Base-by-base conservation (phyloP, 2,329 filamentous ascomycete genomes). In the Penicillium palitans region DNA sequence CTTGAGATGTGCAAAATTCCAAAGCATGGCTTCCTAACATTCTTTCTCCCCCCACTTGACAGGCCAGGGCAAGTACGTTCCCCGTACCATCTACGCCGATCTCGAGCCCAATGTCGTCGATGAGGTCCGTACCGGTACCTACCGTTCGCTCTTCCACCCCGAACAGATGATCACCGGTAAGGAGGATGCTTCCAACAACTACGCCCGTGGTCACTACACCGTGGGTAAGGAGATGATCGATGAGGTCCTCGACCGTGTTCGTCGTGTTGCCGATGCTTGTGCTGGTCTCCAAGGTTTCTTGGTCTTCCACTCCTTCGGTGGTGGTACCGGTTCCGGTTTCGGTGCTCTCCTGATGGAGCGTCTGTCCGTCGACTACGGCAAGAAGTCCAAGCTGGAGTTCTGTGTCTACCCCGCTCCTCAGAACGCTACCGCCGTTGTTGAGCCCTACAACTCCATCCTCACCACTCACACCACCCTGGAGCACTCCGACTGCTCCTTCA, bases 361-460 rank as follows among this genome's bases (percentile, higher is more conserved):
- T 77, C 88, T 99, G 63, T 98, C 95, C 37, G 91, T 97, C 74
- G 95, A 99, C 82, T 99, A 97, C 77, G 93, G 95, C 84, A 99
- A 99, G 89, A 99, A 99, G 89, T 96, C 90, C 87, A 99, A 99
- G 89, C 87, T 99, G 66, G 95, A 99, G 82, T 99, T 99, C 86
- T 96, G 92, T 74, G 93, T 99, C 75, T 99, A 99, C 84, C 95
- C 95, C 74, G 93, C 95, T 69, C 95, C 95, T 61, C 93, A 96
- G 83, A 95, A 95, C 68, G 91, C 93, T 70, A 97, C 93, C 73
- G 96, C 95, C 45, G 93, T 99, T 61, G 95, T 99, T 66, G 95
- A 99, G 87, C 95, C 95, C 61, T 99, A 99, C 88, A 99, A 99
- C 87, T 97, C 95, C 52, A 97, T 98, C 76, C 88, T 99, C 69